Evolutionary conservation across 164 flowering plant species (phyloP).

Genomic region (Cinnamomum chago): DNA sequence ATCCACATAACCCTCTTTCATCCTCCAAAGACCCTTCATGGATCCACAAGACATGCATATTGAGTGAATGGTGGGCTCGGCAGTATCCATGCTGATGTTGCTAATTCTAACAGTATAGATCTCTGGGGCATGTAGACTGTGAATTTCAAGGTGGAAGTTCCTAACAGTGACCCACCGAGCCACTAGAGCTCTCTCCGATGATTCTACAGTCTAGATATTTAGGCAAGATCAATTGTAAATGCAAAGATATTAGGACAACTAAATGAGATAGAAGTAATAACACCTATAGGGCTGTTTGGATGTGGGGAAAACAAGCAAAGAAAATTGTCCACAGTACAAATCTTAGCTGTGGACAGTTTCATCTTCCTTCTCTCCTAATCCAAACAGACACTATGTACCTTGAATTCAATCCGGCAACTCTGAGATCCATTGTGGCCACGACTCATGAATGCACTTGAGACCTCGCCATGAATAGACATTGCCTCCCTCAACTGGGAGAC

Average conservation of each 20-base stretch:
- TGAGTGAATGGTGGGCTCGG: constrained; percentile 27
- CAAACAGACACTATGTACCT: constrained; percentile 13
- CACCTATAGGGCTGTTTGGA: too few species aligned
- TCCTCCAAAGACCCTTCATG: constrained; percentile 32
- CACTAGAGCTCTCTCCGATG: constrained; percentile 26
- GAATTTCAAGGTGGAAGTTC: constrained; percentile 16
- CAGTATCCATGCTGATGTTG: constrained; percentile 24
- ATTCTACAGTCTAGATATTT: constrained; percentile 24
- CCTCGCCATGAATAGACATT: constrained; percentile 20
- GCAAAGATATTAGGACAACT: not conserved
- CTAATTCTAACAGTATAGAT: constrained; percentile 25
- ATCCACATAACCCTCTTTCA: constrained; percentile 22
- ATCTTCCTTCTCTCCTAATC: too few species aligned
- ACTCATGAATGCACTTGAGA: constrained; percentile 18
- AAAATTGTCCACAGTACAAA: too few species aligned
- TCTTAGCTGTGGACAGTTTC: too few species aligned
- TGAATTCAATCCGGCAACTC: constrained; percentile 21
- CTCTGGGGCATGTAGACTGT: constrained; percentile 8
- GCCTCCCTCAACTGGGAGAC: constrained; percentile 20
- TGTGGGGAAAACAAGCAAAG: too few species aligned
- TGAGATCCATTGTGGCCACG: constrained; percentile 12
- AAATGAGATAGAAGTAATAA: not conserved
- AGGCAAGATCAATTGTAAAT: constrained; percentile 2
- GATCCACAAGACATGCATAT: constrained; percentile 28
- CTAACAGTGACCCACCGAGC: constrained; percentile 14